Evolutionary conservation across 495 filamentous ascomycete species (phyloP).

Genomic region (Talaromyces trachyspermus): DNA sequence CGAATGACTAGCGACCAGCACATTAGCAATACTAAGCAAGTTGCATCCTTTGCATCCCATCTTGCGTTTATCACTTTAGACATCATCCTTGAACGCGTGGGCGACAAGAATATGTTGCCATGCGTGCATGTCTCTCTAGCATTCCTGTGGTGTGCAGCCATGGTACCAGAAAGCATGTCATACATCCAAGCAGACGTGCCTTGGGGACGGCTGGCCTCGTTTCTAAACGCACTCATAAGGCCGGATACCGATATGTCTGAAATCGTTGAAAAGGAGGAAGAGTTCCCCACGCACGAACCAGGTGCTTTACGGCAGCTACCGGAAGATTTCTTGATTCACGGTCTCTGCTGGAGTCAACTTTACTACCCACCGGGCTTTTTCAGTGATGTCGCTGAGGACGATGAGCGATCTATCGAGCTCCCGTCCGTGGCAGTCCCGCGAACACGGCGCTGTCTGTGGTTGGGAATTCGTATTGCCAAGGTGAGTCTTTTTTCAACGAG

Average conservation of each 20-base stretch:
- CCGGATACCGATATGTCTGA: slow-evolving; percentile 33
- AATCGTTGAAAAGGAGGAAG: slow-evolving; percentile 40
- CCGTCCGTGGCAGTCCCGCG: slow-evolving; percentile 57
- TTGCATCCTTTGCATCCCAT: slow-evolving; percentile 28
- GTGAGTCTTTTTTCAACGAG: slow-evolving; percentile 24
- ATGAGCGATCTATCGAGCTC: slow-evolving; percentile 65
- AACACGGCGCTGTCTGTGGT: slow-evolving; percentile 67
- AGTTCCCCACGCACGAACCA: slow-evolving; percentile 48
- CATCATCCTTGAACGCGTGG: slow-evolving; percentile 50
- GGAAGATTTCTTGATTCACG: slow-evolving; percentile 78
- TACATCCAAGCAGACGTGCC: slow-evolving; percentile 52
- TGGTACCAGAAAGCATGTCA: slow-evolving; percentile 42
- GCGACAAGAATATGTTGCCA: slow-evolving; percentile 58
- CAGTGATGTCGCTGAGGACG: slow-evolving; percentile 61
- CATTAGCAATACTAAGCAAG: slow-evolving; percentile 11
- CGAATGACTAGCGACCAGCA: neutral
- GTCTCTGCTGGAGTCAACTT: slow-evolving; percentile 59
- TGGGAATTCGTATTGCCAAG: slow-evolving; percentile 54
- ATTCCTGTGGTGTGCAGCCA: slow-evolving; percentile 57
- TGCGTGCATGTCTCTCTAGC: slow-evolving; percentile 61
- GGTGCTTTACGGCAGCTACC: slow-evolving; percentile 55
- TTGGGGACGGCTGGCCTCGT: slow-evolving; percentile 55
- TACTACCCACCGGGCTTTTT: slow-evolving; percentile 72
- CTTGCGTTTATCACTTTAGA: slow-evolving; percentile 41
- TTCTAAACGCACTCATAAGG: slow-evolving; percentile 57